Base-by-base conservation (phyloP, 1,284 basidiomycete species). In the Ceratobasidium sp. region DNA sequence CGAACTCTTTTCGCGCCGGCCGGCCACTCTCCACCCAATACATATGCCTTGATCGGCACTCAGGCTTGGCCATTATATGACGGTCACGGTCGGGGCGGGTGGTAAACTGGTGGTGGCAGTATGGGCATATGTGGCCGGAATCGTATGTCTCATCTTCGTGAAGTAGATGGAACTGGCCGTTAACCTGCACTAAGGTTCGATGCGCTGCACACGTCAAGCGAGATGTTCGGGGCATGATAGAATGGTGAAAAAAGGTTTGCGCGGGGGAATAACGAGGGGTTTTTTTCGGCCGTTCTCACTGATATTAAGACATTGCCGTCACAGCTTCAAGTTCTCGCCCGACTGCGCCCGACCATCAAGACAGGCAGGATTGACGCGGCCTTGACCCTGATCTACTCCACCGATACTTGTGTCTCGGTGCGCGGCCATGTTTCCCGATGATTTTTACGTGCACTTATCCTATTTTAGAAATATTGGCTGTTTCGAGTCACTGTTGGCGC, bases 51-150 rank as follows among this genome's bases (percentile, higher is more conserved):
- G 42, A 23, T 53, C 49, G 15, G 26, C 66, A 68, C 2, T 28
- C 66, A 2, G 66, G 66, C 15, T 26, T 49, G 10, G 39, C 26
- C 66, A 68, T 68, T 46, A 68, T 53, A 23, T 68, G 66, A 23
- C 49, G 49, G 15, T 68, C n/a, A 13, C 49, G 49, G 44, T 68
- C 66, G n/a, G n/a, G 20, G 6, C 2, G 26, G 10, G n/a, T 7
- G 15, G 42, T n/a, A 1, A 39, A 63, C 7, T 5, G 6, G 28
- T 42, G 28, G 4, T n/a, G 3, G 66, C 66, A 68, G 66, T 49
- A 68, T 3, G 66, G 66, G 26, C 66, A 68, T 10, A n/a, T 6
- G 15, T 46, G 3, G 33, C 18, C 20, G 20, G 33, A 20, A 7
- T 18, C 20, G 46, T 68, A 10, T 23, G 42, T 51, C 2, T 49